phyloP scores from a whole-genome alignment of 2,329 filamentous ascomycete genomes.

The Fusarium subglutinans region DNA sequence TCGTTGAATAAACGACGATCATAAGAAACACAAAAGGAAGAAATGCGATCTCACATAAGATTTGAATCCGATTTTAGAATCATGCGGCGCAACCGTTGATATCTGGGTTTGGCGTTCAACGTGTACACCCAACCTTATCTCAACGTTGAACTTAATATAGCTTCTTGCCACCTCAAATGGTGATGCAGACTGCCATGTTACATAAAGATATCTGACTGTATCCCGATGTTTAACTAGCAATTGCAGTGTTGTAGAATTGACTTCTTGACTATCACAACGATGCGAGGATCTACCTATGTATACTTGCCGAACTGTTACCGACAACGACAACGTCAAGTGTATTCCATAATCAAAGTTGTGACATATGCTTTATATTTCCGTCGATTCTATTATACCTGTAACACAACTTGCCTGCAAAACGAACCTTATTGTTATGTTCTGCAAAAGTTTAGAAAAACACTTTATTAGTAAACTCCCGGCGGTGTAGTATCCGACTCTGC shows the following conservation, averaged over 20 bases:
- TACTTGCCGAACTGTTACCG: background rate
- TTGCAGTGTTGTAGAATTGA: background rate
- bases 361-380: background rate
- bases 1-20: background rate
- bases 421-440: background rate
- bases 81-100: background rate
- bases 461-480: background rate
- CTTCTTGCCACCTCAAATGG: background rate
- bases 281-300: too few relatives aligned
- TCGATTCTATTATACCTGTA: background rate
- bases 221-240: background rate
- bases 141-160: background rate
- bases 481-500: background rate
- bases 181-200: background rate
- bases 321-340: background rate
- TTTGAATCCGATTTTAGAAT: background rate
- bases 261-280: background rate
- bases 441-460: background rate
- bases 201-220: background rate
- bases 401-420: background rate
- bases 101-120: background rate
- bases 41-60: background rate
- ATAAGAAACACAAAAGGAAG: background rate
- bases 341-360: background rate
- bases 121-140: slow-evolving; percentile 7